Evolutionary conservation across 371 early-diverging fungal genomes (phyloP).

Genomic region (Rhizopus stolonifer): DNA sequence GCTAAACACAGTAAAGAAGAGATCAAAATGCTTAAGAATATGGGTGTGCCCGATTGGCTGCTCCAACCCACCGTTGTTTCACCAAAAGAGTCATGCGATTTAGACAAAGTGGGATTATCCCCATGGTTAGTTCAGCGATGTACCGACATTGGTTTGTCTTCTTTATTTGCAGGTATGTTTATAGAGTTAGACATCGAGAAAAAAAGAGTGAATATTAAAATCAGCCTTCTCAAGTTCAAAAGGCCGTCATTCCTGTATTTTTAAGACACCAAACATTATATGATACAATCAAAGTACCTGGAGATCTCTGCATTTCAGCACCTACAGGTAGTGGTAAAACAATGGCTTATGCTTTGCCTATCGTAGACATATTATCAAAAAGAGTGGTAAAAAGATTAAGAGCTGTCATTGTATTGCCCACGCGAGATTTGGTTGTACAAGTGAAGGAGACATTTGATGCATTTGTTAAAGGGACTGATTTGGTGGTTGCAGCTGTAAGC

Average conservation of each 20-base stretch:
- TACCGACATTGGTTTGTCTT: conserved; percentile 60
- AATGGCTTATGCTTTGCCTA: conserved; percentile 94
- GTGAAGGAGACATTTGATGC: conserved; percentile 82
- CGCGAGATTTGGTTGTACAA: conserved; percentile 86
- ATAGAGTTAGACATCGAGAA: background rate
- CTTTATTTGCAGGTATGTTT: conserved; percentile 73
- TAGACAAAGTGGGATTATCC: conserved; percentile 61
- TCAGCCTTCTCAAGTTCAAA: conserved; percentile 62
- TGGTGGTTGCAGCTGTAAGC: conserved; percentile 70
- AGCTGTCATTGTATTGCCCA: conserved; percentile 88
- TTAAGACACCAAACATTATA: conserved; percentile 55
- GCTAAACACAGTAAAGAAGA: conserved; percentile 40
- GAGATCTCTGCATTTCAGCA: conserved; percentile 91
- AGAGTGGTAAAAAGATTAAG: conserved; percentile 75
- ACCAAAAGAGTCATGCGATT: conserved; percentile 50
- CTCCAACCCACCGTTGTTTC: conserved; percentile 75
- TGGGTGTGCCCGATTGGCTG: conserved; percentile 89
- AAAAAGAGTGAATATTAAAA: background rate
- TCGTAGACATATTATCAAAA: conserved; percentile 75
- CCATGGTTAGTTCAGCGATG: conserved; percentile 59
- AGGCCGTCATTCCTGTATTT: conserved; percentile 82
- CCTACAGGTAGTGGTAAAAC: conserved; percentile 98
- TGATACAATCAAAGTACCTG: conserved; percentile 53
- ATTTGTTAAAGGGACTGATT: conserved; percentile 70
- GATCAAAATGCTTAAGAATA: conserved; percentile 29